Base-by-base conservation (phyloP, 106 monocot species). In the Xerophyta viscosa region DNA sequence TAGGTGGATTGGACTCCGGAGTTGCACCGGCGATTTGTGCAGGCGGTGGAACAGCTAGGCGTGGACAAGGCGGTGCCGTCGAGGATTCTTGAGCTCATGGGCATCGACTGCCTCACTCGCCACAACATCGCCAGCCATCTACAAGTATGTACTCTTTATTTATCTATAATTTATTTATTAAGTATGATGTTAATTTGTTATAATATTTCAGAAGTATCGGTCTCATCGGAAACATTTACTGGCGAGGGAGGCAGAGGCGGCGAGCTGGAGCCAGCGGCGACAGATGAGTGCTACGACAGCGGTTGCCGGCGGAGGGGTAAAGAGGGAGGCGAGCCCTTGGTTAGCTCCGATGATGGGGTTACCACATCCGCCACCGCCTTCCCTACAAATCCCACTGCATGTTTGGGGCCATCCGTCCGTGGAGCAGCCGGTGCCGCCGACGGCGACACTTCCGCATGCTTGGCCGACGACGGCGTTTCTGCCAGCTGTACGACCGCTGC, bases 1-100 rank as follows among this genome's bases (percentile, higher is more conserved):
- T n/a, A 92, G 92, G 92, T 92, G 57, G 87, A 92, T 69, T 92
- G 92, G 92, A 92, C 87, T 50, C 87, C 87, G 74, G 92, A 87
- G 63, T 71, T 92, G 26, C 92, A 92, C 71, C 79, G 92, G 66
- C 69, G 80, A 61, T 92, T 92, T 53, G 92, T 92, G 9, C 79
- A 92, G 56, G 92, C 92, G 39, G 92, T 92, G 72, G 87, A 92
- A 70, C 79, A 80, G 50, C 70, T 92, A n/a, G 92, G 92, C 10
- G 64, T 92, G 0, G 92, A 92, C 47, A 92, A 92, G 52, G 92
- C 92, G 2, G 92, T 92, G 65, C 92, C 92, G 13, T 92, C 92
- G 1, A 79, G 82, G 50, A 92, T 92, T 52, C 41, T 92, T 37
- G 92, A 92, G 68, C 50, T 92, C 56, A 92, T 92, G 92, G 92